Base-by-base conservation (phyloP, 805 yeast species). In the Nakazawaea siamensis region DNA sequence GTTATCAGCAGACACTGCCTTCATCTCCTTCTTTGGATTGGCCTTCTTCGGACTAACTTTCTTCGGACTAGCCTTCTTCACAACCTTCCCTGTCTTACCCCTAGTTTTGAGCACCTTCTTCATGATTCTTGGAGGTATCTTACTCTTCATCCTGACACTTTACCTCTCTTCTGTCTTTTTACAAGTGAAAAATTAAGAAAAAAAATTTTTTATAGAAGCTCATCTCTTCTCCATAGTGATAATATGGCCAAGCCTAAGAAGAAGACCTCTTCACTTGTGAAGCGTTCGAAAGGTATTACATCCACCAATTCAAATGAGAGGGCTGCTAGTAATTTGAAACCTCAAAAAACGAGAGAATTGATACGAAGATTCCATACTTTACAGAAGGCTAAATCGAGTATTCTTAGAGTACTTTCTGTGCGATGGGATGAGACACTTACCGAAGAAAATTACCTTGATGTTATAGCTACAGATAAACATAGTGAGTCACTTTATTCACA, bases 351-450 rank as follows among this genome's bases (percentile, higher is more conserved):
- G 0, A 63, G 95, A 31, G 76, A 72, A 47, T 64, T 88, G 15
- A 88, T 88, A 18, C 67, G 95, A 37, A 56, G 86, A 26, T 86
- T 74, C 44, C 97, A 87, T 54, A 68, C 74, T 2, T 60, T 88
- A 12, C 66, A 79, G 38, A 83, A 80, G 45, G 67, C 72, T 41
- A 66, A 68, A 42, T 54, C 62, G 14, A 42, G 59, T 2, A 55
- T 79, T 3, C 45, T 71, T 31, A 37, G 38, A 4, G 52, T 51
- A 33, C 53, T 70, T 9, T 40, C 28, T 37, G 30, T 18, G 44
- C 40, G 36, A 35, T 35, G 39, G 42, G 47, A 44, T 5, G 41
- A 42, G 2, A 42, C 34, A 1, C 37, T 58, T 4, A 50, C 42
- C 17, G 53, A 48, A 5, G 43, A 41, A 0, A 54, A 51, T 37